phyloP scores from a whole-genome alignment of 192 early-diverging fungal genomes.

The Coemansia guatemalensis region DNA sequence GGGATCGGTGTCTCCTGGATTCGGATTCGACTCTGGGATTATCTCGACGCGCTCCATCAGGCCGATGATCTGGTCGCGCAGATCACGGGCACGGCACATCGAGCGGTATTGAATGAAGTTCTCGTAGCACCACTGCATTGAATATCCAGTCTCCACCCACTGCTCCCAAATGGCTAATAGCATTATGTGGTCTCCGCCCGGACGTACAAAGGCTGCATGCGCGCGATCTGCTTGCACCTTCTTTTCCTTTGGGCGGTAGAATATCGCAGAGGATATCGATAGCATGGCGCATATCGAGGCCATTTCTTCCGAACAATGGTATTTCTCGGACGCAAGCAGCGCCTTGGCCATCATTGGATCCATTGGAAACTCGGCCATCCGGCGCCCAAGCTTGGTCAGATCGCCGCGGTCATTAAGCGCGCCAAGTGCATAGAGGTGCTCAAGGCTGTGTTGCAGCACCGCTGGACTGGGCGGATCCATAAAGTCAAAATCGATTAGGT shows the following conservation, averaged over 20 bases:
- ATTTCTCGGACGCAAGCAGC: conserved; percentile 88
- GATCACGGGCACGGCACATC: conserved; percentile 85
- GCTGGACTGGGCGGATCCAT: conserved; percentile 97
- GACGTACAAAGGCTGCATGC: conserved; percentile 80
- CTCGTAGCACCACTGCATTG: conserved; percentile 94
- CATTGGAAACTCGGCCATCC: conserved; percentile 98
- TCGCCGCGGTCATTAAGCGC: conserved; percentile 90
- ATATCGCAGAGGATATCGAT: conserved; percentile 74
- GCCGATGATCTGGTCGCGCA: conserved; percentile 90
- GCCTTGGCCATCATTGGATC: conserved; percentile 96
- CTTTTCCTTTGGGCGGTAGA: conserved; percentile 91
- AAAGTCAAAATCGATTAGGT: conserved; percentile 96
- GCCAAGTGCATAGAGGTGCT: conserved; percentile 88
- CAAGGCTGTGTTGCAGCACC: conserved; percentile 88
- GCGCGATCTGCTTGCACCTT: conserved; percentile 92
- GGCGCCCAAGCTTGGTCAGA: conserved; percentile 91
- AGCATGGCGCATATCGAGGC: conserved; percentile 95
- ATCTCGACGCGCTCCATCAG: conserved; percentile 94
- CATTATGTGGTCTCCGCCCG: conserved; percentile 94
- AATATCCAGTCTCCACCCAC: conserved; percentile 88
- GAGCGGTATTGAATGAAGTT: conserved; percentile 95
- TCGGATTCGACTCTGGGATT: conserved; percentile 73
- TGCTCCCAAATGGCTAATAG: conserved; percentile 92
- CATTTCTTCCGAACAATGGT: conserved; percentile 89
- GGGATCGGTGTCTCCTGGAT: conserved; percentile 80